phyloP scores from a whole-genome alignment of 2,329 filamentous ascomycete species.

The Calonectria pseudoreteaudii region DNA sequence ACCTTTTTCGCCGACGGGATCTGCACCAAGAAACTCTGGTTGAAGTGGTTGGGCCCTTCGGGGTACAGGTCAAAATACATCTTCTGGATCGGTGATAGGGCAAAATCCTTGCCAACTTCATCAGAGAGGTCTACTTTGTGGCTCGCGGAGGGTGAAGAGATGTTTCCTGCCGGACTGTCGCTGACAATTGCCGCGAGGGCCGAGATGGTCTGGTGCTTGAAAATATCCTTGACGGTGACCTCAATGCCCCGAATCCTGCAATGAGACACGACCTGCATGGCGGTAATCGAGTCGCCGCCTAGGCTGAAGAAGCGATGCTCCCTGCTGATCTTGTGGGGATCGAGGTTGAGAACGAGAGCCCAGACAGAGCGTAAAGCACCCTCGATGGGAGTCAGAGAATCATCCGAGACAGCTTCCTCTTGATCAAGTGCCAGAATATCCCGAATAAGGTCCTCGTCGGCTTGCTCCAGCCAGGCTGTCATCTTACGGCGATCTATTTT shows the following conservation, averaged over 20 bases:
- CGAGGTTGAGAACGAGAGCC: constrained; percentile 49
- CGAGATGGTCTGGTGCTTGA: background rate
- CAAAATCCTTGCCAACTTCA: constrained; percentile 40
- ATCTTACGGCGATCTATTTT: background rate
- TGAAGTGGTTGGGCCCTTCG: constrained; percentile 51
- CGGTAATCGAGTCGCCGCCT: no score
- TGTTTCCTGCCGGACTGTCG: background rate
- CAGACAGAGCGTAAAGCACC: constrained; percentile 43
- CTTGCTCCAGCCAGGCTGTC: background rate
- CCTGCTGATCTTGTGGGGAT: constrained; percentile 48
- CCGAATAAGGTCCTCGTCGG: background rate
- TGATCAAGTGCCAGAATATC: background rate
- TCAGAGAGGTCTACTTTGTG: background rate
- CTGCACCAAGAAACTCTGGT: constrained; percentile 56
- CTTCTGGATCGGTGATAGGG: constrained; percentile 57
- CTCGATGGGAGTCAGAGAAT: constrained; percentile 36
- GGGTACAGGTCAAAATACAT: constrained; percentile 51
- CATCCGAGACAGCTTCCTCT: constrained; percentile 13
- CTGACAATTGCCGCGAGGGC: background rate
- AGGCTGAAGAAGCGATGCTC: constrained; percentile 61
- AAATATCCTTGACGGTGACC: background rate
- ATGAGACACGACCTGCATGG: constrained; percentile 44
- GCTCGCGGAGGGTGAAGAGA: background rate
- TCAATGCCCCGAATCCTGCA: background rate
- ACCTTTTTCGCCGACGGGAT: constrained; percentile 35